Evolutionary conservation across 2,329 filamentous ascomycete species (phyloP).

Genomic region (Pyricularia sp.): DNA sequence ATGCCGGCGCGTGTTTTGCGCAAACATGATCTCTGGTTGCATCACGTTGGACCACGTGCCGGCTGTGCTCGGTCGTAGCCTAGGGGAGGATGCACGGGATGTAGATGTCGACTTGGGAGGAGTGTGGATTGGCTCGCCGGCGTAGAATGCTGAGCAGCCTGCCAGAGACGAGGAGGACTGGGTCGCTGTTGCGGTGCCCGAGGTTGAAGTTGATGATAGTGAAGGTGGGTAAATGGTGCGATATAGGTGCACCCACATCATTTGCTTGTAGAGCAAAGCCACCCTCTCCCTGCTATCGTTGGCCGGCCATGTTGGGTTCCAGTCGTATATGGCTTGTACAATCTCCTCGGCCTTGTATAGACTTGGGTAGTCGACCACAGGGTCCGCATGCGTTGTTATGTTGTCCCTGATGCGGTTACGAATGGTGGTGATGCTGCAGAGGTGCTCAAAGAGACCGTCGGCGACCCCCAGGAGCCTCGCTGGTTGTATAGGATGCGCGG

Average conservation of each 20-base stretch:
- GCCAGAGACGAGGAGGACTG: slow-evolving; percentile 6
- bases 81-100: slow-evolving; percentile 25
- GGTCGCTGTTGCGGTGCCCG: slow-evolving; percentile 10
- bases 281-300: slow-evolving; percentile 49
- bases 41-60: background rate
- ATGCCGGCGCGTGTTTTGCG: background rate
- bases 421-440: slow-evolving; percentile 70
- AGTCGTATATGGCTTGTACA: slow-evolving; percentile 63
- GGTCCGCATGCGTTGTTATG: slow-evolving; percentile 52
- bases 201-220: slow-evolving; percentile 25
- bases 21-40: background rate
- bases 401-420: slow-evolving; percentile 65
- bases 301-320: slow-evolving; percentile 55
- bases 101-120: slow-evolving; percentile 19
- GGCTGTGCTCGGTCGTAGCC: background rate
- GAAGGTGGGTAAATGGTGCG: slow-evolving; percentile 50
- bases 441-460: slow-evolving; percentile 70
- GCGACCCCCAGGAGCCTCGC: slow-evolving; percentile 67
- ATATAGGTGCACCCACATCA: slow-evolving; percentile 57
- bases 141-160: background rate
- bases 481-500: slow-evolving; percentile 34
- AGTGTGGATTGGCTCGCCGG: slow-evolving; percentile 11
- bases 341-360: slow-evolving; percentile 67
- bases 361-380: slow-evolving; percentile 63
- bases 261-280: slow-evolving; percentile 52